phyloP scores from a whole-genome alignment of 1,139 yeast species.

The Saccharomycopsis crataegensis region DNA sequence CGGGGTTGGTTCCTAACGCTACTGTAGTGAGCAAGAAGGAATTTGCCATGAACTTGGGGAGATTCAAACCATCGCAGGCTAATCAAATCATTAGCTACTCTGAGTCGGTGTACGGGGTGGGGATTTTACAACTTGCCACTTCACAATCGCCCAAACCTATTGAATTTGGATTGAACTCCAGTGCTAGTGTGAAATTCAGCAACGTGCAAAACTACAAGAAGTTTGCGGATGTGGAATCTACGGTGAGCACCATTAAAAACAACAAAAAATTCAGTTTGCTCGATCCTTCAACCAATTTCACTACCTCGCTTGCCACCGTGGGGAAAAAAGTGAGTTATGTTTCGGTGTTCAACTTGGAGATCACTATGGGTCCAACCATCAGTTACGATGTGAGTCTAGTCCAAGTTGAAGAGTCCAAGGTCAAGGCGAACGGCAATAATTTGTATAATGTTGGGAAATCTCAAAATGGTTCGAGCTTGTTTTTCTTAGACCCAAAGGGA shows the following conservation, averaged over 20 bases:
- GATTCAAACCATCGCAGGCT: conserved; percentile 14
- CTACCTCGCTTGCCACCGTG: neutral
- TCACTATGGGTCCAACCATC: neutral
- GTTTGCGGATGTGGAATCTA: conserved; percentile 20
- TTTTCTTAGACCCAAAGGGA: conserved; percentile 38
- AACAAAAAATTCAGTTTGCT: neutral
- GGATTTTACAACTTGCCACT: conserved; percentile 15
- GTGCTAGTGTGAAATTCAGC: neutral
- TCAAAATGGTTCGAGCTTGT: conserved; percentile 44
- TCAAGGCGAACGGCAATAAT: neutral
- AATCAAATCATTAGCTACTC: conserved; percentile 19
- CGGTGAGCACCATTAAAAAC: conserved; percentile 11
- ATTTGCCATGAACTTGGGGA: conserved; percentile 17
- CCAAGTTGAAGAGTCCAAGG: neutral
- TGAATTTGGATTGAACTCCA: conserved; percentile 10
- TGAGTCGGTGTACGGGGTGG: conserved; percentile 2
- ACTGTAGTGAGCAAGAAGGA: conserved; percentile 15
- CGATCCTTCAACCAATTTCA: neutral
- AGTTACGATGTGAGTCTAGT: conserved; percentile 3
- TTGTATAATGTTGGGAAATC: neutral
- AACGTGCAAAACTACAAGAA: conserved; percentile 21
- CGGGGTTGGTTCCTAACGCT: conserved; percentile 30
- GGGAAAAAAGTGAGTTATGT: neutral
- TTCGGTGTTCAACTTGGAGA: conserved; percentile 1
- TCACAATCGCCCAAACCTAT: neutral